Evolutionary conservation across 805 yeast genomes (phyloP).

Genomic region (Pichia phayaonensis): DNA sequence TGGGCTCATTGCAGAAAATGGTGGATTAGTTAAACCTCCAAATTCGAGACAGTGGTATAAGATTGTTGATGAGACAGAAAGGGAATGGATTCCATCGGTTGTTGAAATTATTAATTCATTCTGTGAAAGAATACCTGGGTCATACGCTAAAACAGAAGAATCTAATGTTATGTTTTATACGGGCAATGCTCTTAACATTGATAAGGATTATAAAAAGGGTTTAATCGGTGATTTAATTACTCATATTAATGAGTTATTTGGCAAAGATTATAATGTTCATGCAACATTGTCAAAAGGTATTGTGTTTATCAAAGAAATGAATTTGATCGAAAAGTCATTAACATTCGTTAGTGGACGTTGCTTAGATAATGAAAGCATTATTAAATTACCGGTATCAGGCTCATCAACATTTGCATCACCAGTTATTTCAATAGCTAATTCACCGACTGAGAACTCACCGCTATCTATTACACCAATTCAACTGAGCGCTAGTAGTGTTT

Average conservation of each 20-base stretch:
- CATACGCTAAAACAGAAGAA: constrained; percentile 64
- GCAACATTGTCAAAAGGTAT: constrained; percentile 66
- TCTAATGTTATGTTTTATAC: constrained; percentile 73
- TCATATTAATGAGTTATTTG: constrained; percentile 71
- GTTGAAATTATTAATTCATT: constrained; percentile 47
- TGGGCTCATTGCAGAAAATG: constrained; percentile 87
- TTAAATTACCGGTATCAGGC: constrained; percentile 7
- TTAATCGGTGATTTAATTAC: constrained; percentile 80
- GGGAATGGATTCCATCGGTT: constrained; percentile 56
- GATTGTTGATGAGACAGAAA: constrained; percentile 45
- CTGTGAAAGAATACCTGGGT: constrained; percentile 74
- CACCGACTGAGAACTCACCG: neutral
- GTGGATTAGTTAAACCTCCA: constrained; percentile 63
- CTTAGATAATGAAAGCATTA: constrained; percentile 14
- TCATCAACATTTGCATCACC: constrained; percentile 11
- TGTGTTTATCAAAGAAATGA: constrained; percentile 63
- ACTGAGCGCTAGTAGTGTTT: neutral
- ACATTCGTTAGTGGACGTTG: constrained; percentile 38
- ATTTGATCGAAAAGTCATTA: constrained; percentile 49
- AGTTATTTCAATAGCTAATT: neutral
- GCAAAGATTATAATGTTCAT: constrained; percentile 53
- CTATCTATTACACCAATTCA: neutral
- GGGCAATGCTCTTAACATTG: constrained; percentile 53
- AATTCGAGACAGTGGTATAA: constrained; percentile 52
- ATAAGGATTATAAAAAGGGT: constrained; percentile 53